These are phyloP conservation scores for Aspergillus haitiensis DNA, from an alignment of 495 filamentous ascomycete species.

Conservation along the genomic window DNA sequence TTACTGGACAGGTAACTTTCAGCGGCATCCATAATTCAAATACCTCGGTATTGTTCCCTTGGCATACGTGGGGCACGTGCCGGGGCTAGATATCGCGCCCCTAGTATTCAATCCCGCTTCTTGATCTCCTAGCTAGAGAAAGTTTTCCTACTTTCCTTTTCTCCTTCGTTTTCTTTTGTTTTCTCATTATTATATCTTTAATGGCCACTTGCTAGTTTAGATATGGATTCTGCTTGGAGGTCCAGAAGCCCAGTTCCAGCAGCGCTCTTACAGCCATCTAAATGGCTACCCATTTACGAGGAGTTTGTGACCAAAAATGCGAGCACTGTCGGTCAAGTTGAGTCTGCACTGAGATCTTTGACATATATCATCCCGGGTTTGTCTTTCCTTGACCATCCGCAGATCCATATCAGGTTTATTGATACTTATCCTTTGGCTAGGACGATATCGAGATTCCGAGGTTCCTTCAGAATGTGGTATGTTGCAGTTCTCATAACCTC, in stretches of 20 bases:
- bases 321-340: conserved; percentile 86
- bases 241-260: conserved; percentile 33
- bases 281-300: conserved; percentile 78
- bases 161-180: background rate
- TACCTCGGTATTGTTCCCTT: conserved; percentile 24
- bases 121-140: background rate
- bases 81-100: conserved; percentile 11
- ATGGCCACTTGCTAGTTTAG: conserved; percentile 3
- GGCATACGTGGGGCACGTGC: conserved; percentile 32
- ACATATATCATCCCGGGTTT: conserved; percentile 93
- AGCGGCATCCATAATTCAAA: background rate
- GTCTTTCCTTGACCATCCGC: conserved; percentile 7
- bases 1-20: background rate
- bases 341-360: conserved; percentile 84
- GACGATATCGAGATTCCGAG: conserved; percentile 90
- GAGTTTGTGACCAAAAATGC: conserved; percentile 94
- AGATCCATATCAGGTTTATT: background rate
- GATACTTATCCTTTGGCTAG: conserved; percentile 38
- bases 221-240: conserved; percentile 39
- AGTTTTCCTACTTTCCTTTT: background rate
- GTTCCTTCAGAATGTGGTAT: conserved; percentile 84
- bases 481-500: conserved; percentile 23
- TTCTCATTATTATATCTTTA: background rate
- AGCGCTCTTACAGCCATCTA: conserved; percentile 58
- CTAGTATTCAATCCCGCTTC: background rate